Evolutionary conservation across 306 rosid species (phyloP), one percentile per base, ranked within the genome.

Genomic region (Carpinus fangiana): DNA sequence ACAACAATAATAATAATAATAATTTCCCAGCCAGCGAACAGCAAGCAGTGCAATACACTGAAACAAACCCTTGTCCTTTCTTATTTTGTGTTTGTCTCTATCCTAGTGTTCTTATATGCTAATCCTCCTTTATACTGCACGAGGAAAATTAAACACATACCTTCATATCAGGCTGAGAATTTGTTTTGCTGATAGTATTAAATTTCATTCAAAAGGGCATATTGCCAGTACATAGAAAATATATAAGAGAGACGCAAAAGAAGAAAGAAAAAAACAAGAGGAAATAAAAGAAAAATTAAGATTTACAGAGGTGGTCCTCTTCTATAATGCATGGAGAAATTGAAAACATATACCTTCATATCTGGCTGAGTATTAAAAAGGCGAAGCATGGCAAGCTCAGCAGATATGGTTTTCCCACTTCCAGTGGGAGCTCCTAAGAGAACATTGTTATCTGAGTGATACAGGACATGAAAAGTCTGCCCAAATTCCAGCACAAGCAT

Each of bases 381-480:
- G 60, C 64, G 98, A 83, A 92, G 92, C 90, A 92, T 94, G 68
- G 98, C 98, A 81, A 94, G 98, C 89, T 94, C 98, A 34, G 98
- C 98, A 78, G 98, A 94, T 84, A 94, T 92, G 72, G 98, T 94
- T 84, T 94, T 94, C 74, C 98, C 98, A 90, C 98, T 94, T 62
- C 98, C 98, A 78, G 98, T 92, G 57, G 98, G 98, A 86, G 97
- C 98, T 82, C 98, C 98, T 66, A 94, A 84, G 28, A 94, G 93
- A 82, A 94, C 91, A 88, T 92, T 92, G 82, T 88, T 86, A 87
- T 92, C 97, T 4, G 95, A 88, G 86, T 94, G 98, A 87, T 92
- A 92, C 81, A 92, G 86, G 76, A 87, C 91, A 86, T 94, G 97
- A 80, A 94, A 94, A 77, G 88, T 89, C 98, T 94, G 92, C 83